Evolutionary conservation across 331 rosid genomes (phyloP).

Genomic region (Malus hybrid): DNA sequence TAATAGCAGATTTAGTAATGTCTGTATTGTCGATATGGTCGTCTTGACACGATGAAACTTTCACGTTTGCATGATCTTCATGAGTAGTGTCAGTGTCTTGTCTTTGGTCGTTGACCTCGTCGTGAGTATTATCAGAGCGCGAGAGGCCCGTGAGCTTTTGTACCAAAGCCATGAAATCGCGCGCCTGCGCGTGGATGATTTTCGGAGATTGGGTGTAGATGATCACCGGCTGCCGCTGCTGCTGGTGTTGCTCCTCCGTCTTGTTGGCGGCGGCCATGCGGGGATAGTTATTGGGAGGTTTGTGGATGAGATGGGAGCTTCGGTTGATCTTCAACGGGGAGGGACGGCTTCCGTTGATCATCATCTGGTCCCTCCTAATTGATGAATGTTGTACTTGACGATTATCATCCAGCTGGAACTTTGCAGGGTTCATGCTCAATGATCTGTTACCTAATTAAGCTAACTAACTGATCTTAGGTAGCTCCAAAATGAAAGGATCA

Average conservation of each 20-base stretch:
- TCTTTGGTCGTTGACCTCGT: not conserved
- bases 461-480: not conserved
- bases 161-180: slow-evolving; percentile 80
- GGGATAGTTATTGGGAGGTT: slow-evolving; percentile 17
- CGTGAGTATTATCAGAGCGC: not conserved
- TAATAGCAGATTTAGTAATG: not conserved
- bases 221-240: slow-evolving; percentile 50
- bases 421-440: slow-evolving; percentile 26
- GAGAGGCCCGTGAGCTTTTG: slow-evolving; percentile 79
- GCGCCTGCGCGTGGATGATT: slow-evolving; percentile 61
- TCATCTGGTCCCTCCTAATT: slow-evolving; percentile 4
- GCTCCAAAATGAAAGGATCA: not conserved
- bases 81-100: not conserved
- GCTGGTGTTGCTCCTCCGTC: not conserved
- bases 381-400: not conserved
- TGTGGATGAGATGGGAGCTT: slow-evolving; percentile 37
- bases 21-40: not conserved
- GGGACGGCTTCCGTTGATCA: slow-evolving; percentile 57
- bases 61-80: not conserved
- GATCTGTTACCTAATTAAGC: not conserved
- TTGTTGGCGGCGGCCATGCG: not conserved
- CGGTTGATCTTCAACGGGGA: slow-evolving; percentile 52
- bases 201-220: slow-evolving; percentile 79
- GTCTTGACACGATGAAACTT: not conserved
- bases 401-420: not conserved